Base-by-base conservation (phyloP, 2,329 filamentous ascomycete genomes). In the Phyllosticta citrichinensis region DNA sequence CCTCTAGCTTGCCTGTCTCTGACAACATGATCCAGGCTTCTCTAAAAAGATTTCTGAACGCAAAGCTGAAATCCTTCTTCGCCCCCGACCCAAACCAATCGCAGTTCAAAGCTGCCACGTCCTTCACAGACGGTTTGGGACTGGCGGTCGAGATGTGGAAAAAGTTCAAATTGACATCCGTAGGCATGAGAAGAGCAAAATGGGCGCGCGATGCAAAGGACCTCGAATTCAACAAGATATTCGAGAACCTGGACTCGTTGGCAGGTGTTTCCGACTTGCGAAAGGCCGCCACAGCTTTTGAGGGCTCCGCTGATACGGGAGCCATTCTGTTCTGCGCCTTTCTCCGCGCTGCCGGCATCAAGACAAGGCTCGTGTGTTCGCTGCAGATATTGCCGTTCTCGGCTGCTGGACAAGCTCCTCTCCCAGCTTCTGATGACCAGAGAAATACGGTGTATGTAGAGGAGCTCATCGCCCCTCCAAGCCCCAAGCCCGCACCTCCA, bases 311-410 rank as follows among this genome's bases (percentile, higher is more conserved):
- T 65, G 94, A 99, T 71, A 80, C 95, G 10, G 94, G 92, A 0
- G 89, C 91, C 1, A 92, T 97, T 71, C 73, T 99, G 0, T 96
- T 95, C 68, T 97, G 94, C 71, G 88, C 92, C 2, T 74, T 97
- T 33, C 79, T 99, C 3, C 86, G 94, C 19, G 83, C 85, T n/a
- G 84, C 82, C n/a, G 91, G 90, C 2, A 84, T 97, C 6, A 85
- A 91, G 64, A 81, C 89, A 5, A 83, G 94, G 12, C 79, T 99
- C 4, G 88, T 97, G 0, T 97, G 91, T 72, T 99, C 94, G 4
- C 76, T 99, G 3, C 94, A 99, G 66, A 84, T 87, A 1, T 78
- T 99, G 0, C 81, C 88, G 0, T 92, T 92, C 66, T 78, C 80
- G 2, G 81, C 71, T 33, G 66, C 68, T 51, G 70, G 68, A 19